A percentile compares a stretch with the other conserved stretches of the same genome.
These are phyloP conservation scores for Articulospora tetracladia DNA, from an alignment of 495 filamentous ascomycete genomes.

Conservation along the genomic window DNA sequence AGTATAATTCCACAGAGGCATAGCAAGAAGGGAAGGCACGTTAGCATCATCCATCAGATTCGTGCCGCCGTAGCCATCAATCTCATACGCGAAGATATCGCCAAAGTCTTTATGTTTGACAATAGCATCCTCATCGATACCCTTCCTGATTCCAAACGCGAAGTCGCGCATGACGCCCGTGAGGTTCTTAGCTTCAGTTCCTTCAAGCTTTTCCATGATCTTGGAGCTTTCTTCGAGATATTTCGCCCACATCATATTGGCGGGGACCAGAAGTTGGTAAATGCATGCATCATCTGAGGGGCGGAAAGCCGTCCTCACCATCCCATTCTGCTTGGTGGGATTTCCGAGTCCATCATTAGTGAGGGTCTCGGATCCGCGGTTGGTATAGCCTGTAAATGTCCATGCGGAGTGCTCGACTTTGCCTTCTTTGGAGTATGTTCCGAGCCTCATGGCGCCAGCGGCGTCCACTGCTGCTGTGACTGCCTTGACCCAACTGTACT, in stretches of 20 bases:
- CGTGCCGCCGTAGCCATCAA: conserved; percentile 87
- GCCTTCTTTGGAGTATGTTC: conserved; percentile 54
- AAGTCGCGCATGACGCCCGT: conserved; percentile 46
- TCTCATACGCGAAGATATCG: conserved; percentile 90
- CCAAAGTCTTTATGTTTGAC: conserved; percentile 77
- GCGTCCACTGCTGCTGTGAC: conserved; percentile 51
- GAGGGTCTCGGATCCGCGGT: conserved; percentile 54
- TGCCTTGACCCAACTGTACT: conserved; percentile 56
- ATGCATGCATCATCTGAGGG: conserved; percentile 87
- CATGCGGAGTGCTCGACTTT: conserved; percentile 48
- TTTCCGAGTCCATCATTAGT: conserved; percentile 59
- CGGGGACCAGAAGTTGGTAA: conserved; percentile 89
- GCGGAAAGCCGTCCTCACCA: conserved; percentile 60
- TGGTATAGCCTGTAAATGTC: conserved; percentile 55
- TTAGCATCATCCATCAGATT: conserved; percentile 98
- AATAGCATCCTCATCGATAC: conserved; percentile 51
- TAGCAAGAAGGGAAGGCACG: conserved; percentile 80
- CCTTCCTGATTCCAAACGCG: conserved; percentile 43
- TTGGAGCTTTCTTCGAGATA: conserved; percentile 48
- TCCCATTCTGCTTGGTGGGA: conserved; percentile 55
- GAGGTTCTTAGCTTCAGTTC: conserved; percentile 36
- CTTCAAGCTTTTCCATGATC: conserved; percentile 50
- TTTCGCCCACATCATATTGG: conserved; percentile 76
- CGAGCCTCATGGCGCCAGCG: conserved; percentile 53
- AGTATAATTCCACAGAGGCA: conserved; percentile 87